A percentile compares a stretch with the other conserved stretches of the same genome.
These are phyloP conservation scores for Mucor ambiguus DNA, from an alignment of 371 early-diverging fungal species.

Conservation along the genomic window DNA sequence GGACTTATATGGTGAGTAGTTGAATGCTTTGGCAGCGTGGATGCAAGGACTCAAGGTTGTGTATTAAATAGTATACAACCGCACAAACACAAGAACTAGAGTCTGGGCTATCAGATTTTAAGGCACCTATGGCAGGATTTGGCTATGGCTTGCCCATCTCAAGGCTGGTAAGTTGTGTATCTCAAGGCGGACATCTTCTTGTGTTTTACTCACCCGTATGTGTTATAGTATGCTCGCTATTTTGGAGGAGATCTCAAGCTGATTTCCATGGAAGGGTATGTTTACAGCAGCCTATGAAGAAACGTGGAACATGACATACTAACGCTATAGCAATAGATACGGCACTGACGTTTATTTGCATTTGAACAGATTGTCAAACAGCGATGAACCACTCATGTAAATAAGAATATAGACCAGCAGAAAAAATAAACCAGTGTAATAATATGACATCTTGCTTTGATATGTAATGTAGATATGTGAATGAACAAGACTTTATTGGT, in stretches of 20 bases:
- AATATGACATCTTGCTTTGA: neutral
- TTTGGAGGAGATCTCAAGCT: slow-evolving; percentile 95
- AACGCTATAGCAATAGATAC: slow-evolving; percentile 46
- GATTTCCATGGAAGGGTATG: slow-evolving; percentile 93
- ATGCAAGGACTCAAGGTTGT: neutral
- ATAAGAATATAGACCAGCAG: slow-evolving; percentile 5
- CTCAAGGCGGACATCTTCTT: neutral
- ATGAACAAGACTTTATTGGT: slow-evolving; percentile 12
- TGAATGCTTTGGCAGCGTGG: neutral
- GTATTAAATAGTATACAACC: slow-evolving; percentile 77
- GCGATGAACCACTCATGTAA: slow-evolving; percentile 84
- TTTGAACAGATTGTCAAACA: slow-evolving; percentile 86
- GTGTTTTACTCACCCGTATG: neutral
- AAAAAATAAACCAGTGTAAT: slow-evolving; percentile 6
- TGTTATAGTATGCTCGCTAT: slow-evolving; percentile 78
- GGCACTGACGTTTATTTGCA: slow-evolving; percentile 97
- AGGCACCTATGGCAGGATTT: slow-evolving; percentile 97
- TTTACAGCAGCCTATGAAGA: neutral
- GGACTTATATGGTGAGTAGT: slow-evolving; percentile 87
- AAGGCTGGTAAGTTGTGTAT: slow-evolving; percentile 57
- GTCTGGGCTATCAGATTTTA: slow-evolving; percentile 84
- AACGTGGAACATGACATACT: neutral
- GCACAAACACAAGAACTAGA: slow-evolving; percentile 91
- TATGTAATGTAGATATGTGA: slow-evolving; percentile 2
- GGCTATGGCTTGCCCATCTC: slow-evolving; percentile 96